Percentiles rank a stretch among this genome's conserved stretches.
Conservation (phyloP, 805 yeast species). For the Starmerella khaoyaiensis region DNA sequence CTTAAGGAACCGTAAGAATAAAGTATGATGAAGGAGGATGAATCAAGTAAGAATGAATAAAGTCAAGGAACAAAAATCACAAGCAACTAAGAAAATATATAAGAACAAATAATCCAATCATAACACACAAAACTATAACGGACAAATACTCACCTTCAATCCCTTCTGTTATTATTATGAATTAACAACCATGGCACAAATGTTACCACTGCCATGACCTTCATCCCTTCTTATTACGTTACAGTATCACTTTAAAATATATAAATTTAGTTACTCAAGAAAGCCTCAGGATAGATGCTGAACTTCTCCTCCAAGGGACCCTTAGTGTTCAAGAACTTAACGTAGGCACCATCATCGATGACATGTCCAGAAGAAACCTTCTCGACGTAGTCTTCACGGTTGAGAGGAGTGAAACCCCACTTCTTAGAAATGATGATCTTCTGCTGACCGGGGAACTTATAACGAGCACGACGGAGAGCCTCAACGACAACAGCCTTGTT, state of each 20-base stretch:
- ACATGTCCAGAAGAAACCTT: constrained; percentile 96
- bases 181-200: neutral
- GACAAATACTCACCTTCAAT: too few species aligned
- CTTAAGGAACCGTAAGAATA: too few species aligned
- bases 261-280: constrained; percentile 27
- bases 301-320: constrained; percentile 90
- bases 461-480: constrained; percentile 99
- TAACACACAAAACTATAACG: too few species aligned
- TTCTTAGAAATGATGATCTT: constrained; percentile 97
- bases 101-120: too few species aligned
- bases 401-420: constrained; percentile 99
- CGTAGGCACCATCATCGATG: constrained; percentile 99
- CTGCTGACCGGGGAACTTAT: constrained; percentile 99
- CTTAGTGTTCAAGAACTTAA: constrained; percentile 93
- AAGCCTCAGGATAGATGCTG: constrained; percentile 74
- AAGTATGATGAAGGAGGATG: too few species aligned
- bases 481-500: constrained; percentile 96
- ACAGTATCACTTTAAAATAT: neutral
- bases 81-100: too few species aligned
- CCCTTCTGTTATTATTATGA: neutral
- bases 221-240: too few species aligned
- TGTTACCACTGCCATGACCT: neutral
- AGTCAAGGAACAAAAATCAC: too few species aligned
- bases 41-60: too few species aligned
- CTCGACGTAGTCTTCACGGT: constrained; percentile 92